Conservation (phyloP, 306 rosid species). For the Fagus sylvatica region DNA sequence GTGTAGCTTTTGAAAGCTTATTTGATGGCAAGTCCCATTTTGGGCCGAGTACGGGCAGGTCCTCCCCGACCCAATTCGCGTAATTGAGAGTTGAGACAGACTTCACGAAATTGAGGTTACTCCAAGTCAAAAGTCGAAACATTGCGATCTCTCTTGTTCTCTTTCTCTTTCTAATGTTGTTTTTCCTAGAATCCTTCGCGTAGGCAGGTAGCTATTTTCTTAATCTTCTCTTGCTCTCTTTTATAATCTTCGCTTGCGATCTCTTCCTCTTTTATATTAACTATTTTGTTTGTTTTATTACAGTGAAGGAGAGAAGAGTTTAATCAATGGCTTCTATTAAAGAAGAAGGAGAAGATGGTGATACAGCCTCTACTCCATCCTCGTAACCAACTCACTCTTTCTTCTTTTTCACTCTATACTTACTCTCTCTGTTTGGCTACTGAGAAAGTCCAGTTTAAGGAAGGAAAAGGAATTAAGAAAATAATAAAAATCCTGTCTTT, state of each 20-base stretch:
- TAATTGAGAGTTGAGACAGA: not conserved
- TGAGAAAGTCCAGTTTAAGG: not conserved
- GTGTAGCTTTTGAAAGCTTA: too few species aligned
- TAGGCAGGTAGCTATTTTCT: too few species aligned
- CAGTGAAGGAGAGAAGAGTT: constrained; percentile 12
- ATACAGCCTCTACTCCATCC: constrained; percentile 36
- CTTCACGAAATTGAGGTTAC: too few species aligned
- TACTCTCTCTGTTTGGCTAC: not conserved
- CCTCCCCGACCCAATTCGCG: not conserved
- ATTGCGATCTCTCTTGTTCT: not conserved
- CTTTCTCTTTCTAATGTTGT: not conserved
- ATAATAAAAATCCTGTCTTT: not conserved
- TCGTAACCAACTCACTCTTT: constrained; percentile 40
- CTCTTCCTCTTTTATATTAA: not conserved
- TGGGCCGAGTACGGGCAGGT: not conserved
- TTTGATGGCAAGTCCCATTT: too few species aligned
- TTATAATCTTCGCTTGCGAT: not conserved
- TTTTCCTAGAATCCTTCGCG: not conserved
- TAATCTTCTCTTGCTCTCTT: too few species aligned
- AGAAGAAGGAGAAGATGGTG: constrained; percentile 44
- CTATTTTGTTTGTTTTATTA: not conserved
- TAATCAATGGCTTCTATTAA: constrained; percentile 48
- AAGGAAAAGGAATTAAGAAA: not conserved
- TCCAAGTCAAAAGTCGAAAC: too few species aligned
- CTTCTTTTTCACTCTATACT: not conserved